phyloP scores from a whole-genome alignment of 352 stramenopile species.

The Phytophthora pistaciae region DNA sequence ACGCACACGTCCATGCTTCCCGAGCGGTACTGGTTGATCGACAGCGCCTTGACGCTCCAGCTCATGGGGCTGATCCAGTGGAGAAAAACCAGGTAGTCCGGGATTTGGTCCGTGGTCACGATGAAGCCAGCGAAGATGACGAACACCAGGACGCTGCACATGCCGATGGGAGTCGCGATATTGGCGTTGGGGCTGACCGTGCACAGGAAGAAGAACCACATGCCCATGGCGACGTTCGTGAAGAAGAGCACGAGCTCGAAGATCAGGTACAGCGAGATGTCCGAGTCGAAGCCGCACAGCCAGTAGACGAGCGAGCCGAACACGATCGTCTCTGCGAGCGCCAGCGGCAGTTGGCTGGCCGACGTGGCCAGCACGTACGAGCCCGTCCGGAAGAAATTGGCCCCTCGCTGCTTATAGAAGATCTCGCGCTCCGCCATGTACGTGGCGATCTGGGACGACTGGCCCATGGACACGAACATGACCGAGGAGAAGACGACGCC shows the following conservation, averaged over 20 bases:
- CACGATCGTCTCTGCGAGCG: slow-evolving; percentile 59
- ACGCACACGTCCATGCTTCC: slow-evolving; percentile 32
- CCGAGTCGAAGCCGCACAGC: slow-evolving; percentile 57
- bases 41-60: slow-evolving; percentile 49
- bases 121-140: slow-evolving; percentile 61
- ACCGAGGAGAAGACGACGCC: slow-evolving; percentile 79
- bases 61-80: slow-evolving; percentile 66
- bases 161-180: slow-evolving; percentile 35
- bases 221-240: slow-evolving; percentile 35
- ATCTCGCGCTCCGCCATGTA: slow-evolving; percentile 65
- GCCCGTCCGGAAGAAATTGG: slow-evolving; percentile 77
- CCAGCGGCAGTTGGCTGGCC: slow-evolving; percentile 38
- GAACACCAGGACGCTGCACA: slow-evolving; percentile 40
- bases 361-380: slow-evolving; percentile 63
- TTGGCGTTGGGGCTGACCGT: slow-evolving; percentile 31
- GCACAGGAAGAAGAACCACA: slow-evolving; percentile 28
- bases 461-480: slow-evolving; percentile 76
- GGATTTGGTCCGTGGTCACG: slow-evolving; percentile 50
- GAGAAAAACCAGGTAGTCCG: slow-evolving; percentile 49
- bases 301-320: slow-evolving; percentile 84
- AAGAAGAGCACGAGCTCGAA: slow-evolving; percentile 52
- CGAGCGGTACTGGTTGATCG: slow-evolving; percentile 47
- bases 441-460: slow-evolving; percentile 65
- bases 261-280: slow-evolving; percentile 38
- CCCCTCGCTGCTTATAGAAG: slow-evolving; percentile 84